Evolutionary conservation across 2,329 filamentous ascomycete species (phyloP).

Genomic region (Fusarium setosum): DNA sequence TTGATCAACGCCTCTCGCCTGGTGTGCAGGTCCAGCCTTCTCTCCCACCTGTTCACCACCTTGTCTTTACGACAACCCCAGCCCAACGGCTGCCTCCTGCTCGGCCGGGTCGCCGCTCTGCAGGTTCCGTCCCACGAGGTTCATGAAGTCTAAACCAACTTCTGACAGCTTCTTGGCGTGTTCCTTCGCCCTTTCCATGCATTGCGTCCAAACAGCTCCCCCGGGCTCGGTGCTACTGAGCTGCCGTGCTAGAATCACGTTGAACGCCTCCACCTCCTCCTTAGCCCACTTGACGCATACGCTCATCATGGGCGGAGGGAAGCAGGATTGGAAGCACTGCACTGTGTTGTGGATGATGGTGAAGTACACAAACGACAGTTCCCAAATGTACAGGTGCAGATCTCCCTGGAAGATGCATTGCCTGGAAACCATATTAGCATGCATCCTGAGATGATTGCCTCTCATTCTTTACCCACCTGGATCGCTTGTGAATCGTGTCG

Average conservation of each 20-base stretch:
- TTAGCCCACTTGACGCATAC: slow-evolving; percentile 99
- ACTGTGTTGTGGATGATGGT: slow-evolving; percentile 94
- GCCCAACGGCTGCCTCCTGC: slow-evolving; percentile 39
- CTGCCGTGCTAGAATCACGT: slow-evolving; percentile 82
- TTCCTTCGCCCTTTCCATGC: slow-evolving; percentile 82
- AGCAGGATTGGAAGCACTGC: slow-evolving; percentile 86
- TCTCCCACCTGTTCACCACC: background rate
- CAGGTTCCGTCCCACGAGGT: slow-evolving; percentile 76
- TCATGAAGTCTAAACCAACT: slow-evolving; percentile 90
- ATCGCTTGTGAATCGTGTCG: slow-evolving; percentile 81
- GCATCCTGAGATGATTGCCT: too few species aligned
- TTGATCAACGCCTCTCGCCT: background rate
- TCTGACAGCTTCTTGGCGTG: slow-evolving; percentile 85
- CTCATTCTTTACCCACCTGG: slow-evolving; percentile 67
- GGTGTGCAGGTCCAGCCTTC: background rate
- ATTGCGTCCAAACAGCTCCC: slow-evolving; percentile 83
- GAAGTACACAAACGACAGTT: slow-evolving; percentile 96
- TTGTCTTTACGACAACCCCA: slow-evolving; percentile 44
- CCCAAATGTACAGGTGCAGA: slow-evolving; percentile 92
- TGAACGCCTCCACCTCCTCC: slow-evolving; percentile 91
- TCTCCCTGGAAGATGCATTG: slow-evolving; percentile 97
- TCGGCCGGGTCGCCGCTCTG: slow-evolving; percentile 40
- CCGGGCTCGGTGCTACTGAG: slow-evolving; percentile 85
- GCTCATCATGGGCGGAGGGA: slow-evolving; percentile 88
- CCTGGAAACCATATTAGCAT: slow-evolving; percentile 56